phyloP scores from a whole-genome alignment of 768 basidiomycete species.

The Mycena metata region DNA sequence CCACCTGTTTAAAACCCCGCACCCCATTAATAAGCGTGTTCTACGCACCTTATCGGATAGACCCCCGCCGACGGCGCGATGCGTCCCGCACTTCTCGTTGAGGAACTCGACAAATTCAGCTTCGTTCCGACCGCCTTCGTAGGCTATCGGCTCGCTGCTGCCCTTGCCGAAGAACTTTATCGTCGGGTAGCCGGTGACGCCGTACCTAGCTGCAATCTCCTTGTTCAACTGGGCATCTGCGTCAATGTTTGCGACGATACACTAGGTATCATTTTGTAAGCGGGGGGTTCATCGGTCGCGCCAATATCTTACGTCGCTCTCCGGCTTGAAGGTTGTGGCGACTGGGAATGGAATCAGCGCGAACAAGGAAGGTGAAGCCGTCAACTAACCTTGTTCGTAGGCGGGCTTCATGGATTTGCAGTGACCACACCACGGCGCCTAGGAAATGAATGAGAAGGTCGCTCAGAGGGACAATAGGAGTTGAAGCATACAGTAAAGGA shows the following conservation, averaged over 20 bases:
- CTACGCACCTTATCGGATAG: constrained; percentile 74
- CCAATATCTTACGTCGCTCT: constrained; percentile 70
- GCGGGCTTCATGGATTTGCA: constrained; percentile 93
- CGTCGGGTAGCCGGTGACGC: constrained; percentile 87
- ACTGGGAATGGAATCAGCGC: constrained; percentile 57
- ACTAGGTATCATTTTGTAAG: constrained; percentile 59
- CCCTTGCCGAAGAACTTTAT: constrained; percentile 94
- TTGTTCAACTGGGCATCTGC: constrained; percentile 88
- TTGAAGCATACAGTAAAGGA: constrained; percentile 74
- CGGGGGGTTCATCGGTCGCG: constrained; percentile 7
- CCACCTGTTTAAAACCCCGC: constrained; percentile 24
- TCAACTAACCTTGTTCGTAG: constrained; percentile 77
- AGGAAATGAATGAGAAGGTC: constrained; percentile 28
- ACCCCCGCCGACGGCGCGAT: constrained; percentile 85
- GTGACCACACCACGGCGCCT: constrained; percentile 93
- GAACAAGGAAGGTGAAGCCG: not conserved
- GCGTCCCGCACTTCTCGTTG: constrained; percentile 89
- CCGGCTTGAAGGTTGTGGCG: constrained; percentile 82
- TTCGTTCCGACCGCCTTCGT: constrained; percentile 80
- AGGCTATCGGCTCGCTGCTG: constrained; percentile 72
- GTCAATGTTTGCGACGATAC: constrained; percentile 91
- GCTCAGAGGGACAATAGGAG: constrained; percentile 19
- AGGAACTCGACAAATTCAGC: constrained; percentile 83
- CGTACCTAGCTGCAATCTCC: constrained; percentile 78
- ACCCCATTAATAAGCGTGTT: constrained; percentile 20